A percentile compares a stretch with the other conserved stretches of the same genome.
These are phyloP conservation scores for Peniophora sp. DNA, from an alignment of 1,284 basidiomycete genomes.

Conservation along the genomic window DNA sequence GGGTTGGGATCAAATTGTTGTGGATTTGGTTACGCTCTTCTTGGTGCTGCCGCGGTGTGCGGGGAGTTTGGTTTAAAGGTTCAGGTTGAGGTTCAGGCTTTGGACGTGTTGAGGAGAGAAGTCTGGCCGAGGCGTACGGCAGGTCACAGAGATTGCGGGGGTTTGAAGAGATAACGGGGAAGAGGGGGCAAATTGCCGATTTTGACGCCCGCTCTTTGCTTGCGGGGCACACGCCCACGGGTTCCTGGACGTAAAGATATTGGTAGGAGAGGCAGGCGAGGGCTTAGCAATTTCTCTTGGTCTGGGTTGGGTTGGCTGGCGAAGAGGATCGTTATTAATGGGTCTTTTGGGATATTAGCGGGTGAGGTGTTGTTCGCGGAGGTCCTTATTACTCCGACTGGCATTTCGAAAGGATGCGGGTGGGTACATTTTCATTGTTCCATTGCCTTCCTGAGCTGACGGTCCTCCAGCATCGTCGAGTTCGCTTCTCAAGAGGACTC, in stretches of 20 bases:
- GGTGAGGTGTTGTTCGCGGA: slow-evolving; percentile 98
- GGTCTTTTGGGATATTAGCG: slow-evolving; percentile 83
- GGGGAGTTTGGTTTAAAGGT: not conserved
- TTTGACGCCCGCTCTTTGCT: not conserved
- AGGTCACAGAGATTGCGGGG: not conserved
- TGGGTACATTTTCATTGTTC: slow-evolving; percentile 36
- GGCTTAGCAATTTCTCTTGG: slow-evolving; percentile 39
- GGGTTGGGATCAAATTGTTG: slow-evolving; percentile 70
- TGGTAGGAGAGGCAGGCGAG: slow-evolving; percentile 1
- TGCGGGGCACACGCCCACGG: not conserved
- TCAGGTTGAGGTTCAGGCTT: slow-evolving; percentile 1
- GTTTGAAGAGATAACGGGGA: not conserved
- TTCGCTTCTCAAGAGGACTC: slow-evolving; percentile 81
- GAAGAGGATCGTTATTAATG: slow-evolving; percentile 76
- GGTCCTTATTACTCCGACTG: slow-evolving; percentile 93
- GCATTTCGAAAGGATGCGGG: slow-evolving; percentile 98
- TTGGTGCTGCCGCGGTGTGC: slow-evolving; percentile 3
- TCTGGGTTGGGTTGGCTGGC: slow-evolving; percentile 58
- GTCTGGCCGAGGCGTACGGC: not conserved
- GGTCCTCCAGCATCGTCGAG: slow-evolving; percentile 74
- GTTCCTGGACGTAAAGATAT: not conserved
- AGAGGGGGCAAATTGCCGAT: not conserved
- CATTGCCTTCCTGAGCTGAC: slow-evolving; percentile 1
- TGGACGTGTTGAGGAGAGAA: not conserved
- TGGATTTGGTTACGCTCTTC: slow-evolving; percentile 13